Evolutionary conservation across 2,329 filamentous ascomycete genomes (phyloP).

Genomic region (Eutypella sp.): DNA sequence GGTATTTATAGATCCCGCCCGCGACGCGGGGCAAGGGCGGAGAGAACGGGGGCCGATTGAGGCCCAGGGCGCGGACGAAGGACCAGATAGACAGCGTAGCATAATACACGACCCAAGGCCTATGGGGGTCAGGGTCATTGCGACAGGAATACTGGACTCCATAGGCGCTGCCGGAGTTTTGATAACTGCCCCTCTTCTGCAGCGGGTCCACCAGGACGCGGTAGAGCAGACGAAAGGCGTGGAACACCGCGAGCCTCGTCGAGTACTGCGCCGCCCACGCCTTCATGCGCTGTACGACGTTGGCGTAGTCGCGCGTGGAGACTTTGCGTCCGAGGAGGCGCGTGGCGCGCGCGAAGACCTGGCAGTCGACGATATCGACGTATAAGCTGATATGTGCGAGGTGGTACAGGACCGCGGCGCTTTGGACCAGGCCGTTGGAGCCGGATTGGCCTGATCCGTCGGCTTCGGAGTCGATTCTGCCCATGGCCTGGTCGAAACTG

Average conservation of each 20-base stretch:
- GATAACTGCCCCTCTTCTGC: slow-evolving; percentile 20
- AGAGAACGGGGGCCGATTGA: no score
- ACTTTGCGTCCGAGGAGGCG: slow-evolving; percentile 75
- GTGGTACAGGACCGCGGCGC: slow-evolving; percentile 75
- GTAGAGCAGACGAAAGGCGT: slow-evolving; percentile 75
- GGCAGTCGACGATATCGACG: slow-evolving; percentile 83
- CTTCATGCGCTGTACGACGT: slow-evolving; percentile 70
- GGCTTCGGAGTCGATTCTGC: slow-evolving; percentile 30
- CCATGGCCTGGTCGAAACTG: slow-evolving; percentile 71
- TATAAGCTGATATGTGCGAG: slow-evolving; percentile 86
- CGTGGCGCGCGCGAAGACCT: slow-evolving; percentile 78
- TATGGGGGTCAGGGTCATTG: slow-evolving; percentile 75
- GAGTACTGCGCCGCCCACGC: slow-evolving; percentile 71
- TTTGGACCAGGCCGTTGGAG: slow-evolving; percentile 64
- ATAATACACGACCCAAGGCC: slow-evolving; percentile 89
- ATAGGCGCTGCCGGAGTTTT: slow-evolving; percentile 23
- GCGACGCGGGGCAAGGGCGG: slow-evolving; percentile 21
- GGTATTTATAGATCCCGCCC: slow-evolving; percentile 35
- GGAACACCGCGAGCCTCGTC: slow-evolving; percentile 77
- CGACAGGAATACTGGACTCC: slow-evolving; percentile 63
- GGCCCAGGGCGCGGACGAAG: slow-evolving; percentile 78
- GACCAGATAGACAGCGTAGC: slow-evolving; percentile 82
- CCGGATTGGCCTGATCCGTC: slow-evolving; percentile 41
- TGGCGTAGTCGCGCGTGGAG: slow-evolving; percentile 67
- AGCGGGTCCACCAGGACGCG: slow-evolving; percentile 63